Evolutionary conservation across 2,329 filamentous ascomycete species (phyloP).

Genomic region (Cladosporium sphaerospermum): DNA sequence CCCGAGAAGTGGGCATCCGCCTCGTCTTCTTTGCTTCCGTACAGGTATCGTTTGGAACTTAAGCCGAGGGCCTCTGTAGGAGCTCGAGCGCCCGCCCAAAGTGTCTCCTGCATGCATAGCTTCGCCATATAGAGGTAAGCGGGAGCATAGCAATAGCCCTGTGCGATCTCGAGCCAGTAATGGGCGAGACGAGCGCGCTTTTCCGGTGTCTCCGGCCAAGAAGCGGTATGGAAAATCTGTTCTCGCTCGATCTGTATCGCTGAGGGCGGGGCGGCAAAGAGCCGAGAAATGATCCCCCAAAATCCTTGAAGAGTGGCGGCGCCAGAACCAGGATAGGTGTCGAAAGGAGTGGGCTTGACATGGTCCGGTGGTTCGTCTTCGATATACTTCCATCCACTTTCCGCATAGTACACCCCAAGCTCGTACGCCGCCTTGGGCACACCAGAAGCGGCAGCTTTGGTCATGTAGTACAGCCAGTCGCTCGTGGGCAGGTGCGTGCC

Average conservation of each 20-base stretch:
- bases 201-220: slow-evolving; percentile 21
- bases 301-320: not conserved
- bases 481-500: slow-evolving; percentile 22
- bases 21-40: slow-evolving; percentile 19
- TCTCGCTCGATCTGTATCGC: not conserved
- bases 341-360: slow-evolving; percentile 30
- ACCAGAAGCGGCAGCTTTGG: slow-evolving; percentile 39
- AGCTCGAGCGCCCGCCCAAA: slow-evolving; percentile 20
- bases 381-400: slow-evolving; percentile 27
- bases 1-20: slow-evolving; percentile 13
- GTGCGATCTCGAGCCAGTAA: slow-evolving; percentile 23
- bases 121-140: slow-evolving; percentile 23
- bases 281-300: not conserved
- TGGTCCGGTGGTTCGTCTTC: slow-evolving; percentile 29
- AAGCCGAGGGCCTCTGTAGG: slow-evolving; percentile 20
- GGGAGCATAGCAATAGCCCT: slow-evolving; percentile 20
- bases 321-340: slow-evolving; percentile 20
- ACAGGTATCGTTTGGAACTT: slow-evolving; percentile 21
- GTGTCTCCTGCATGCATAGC: slow-evolving; percentile 20
- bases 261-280: not conserved
- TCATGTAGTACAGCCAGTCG: slow-evolving; percentile 39
- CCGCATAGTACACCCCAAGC: slow-evolving; percentile 36
- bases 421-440: slow-evolving; percentile 33
- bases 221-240: slow-evolving; percentile 23
- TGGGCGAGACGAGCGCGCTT: slow-evolving; percentile 22